Evolutionary conservation across 1,284 basidiomycete genomes (phyloP).

Genomic region (Malassezia slooffiae): DNA sequence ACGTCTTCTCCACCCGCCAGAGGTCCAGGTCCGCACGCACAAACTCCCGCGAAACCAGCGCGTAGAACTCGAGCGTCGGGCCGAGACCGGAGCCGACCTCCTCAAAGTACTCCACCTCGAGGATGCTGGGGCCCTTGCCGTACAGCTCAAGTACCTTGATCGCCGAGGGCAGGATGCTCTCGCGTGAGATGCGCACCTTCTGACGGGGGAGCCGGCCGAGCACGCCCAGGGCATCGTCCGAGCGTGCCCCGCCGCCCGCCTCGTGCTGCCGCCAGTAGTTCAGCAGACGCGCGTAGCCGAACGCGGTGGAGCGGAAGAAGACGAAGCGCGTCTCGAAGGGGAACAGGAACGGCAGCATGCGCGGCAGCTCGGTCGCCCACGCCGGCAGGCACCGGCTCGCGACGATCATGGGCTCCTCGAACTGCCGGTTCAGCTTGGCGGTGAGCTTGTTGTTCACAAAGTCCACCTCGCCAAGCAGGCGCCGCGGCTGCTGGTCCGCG

Average conservation of each 20-base stretch:
- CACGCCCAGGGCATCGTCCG: slow-evolving; percentile 77
- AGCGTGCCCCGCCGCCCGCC: slow-evolving; percentile 17
- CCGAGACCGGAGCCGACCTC: slow-evolving; percentile 97
- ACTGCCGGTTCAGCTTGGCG: slow-evolving; percentile 89
- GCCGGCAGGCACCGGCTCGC: slow-evolving; percentile 91
- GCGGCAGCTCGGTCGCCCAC: slow-evolving; percentile 88
- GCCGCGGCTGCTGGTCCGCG: background rate
- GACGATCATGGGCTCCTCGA: slow-evolving; percentile 97
- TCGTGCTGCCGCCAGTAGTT: slow-evolving; percentile 61
- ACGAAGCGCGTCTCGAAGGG: slow-evolving; percentile 93
- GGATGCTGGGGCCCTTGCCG: slow-evolving; percentile 71
- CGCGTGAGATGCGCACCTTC: slow-evolving; percentile 90
- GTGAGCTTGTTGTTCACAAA: slow-evolving; percentile 98
- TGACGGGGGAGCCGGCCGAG: slow-evolving; percentile 83
- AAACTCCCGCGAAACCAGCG: slow-evolving; percentile 83
- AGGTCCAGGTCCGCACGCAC: slow-evolving; percentile 73
- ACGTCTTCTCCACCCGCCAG: slow-evolving; percentile 68
- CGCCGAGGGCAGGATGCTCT: slow-evolving; percentile 88
- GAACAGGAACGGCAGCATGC: slow-evolving; percentile 93
- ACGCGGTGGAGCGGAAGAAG: slow-evolving; percentile 91
- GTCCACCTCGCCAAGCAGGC: slow-evolving; percentile 57
- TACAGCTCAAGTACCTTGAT: slow-evolving; percentile 96
- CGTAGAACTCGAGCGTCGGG: slow-evolving; percentile 96
- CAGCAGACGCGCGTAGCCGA: slow-evolving; percentile 88
- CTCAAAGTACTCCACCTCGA: slow-evolving; percentile 98